Conservation (phyloP, 2,329 filamentous ascomycete genomes). For the Colletotrichum abscissum region DNA sequence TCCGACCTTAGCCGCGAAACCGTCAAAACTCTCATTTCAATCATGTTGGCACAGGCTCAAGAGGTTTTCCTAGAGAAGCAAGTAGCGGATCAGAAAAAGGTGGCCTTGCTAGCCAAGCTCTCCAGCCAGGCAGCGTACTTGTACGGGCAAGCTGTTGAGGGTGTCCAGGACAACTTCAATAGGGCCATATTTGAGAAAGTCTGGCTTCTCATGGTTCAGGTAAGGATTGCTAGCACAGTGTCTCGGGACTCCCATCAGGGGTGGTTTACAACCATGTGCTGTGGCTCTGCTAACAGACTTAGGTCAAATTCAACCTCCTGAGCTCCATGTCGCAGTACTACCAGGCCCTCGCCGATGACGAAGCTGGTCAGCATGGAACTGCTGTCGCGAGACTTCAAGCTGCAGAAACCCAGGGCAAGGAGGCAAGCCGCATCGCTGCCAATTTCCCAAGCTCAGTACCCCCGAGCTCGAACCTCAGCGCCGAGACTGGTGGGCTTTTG, state of each 20-base stretch:
- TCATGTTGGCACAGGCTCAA: constrained; percentile 95
- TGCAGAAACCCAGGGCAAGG: constrained; percentile 81
- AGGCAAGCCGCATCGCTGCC: constrained; percentile 80
- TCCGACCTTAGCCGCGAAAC: constrained; percentile 96
- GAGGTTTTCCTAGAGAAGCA: constrained; percentile 99
- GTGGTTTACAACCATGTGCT: background rate
- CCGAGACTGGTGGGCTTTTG: constrained; percentile 80
- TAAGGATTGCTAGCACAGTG: constrained; percentile 50
- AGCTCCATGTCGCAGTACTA: constrained; percentile 91
- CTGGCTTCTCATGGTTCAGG: constrained; percentile 86
- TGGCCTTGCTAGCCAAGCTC: constrained; percentile 89
- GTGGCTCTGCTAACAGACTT: constrained; percentile 31
- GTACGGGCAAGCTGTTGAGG: constrained; percentile 88
- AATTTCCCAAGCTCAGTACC: constrained; percentile 85
- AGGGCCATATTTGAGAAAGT: constrained; percentile 94
- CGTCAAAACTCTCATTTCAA: constrained; percentile 90
- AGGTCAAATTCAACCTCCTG: constrained; percentile 85
- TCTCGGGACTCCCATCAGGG: background rate
- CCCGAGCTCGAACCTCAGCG: constrained; percentile 82
- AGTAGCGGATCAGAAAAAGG: constrained; percentile 91
- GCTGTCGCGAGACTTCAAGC: constrained; percentile 86
- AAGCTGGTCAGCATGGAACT: constrained; percentile 86
- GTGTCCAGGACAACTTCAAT: constrained; percentile 90
- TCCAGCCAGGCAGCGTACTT: constrained; percentile 91
- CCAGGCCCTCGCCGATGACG: constrained; percentile 90